These are phyloP conservation scores for Breynia disticha DNA, from an alignment of 441 rosid genomes.

Conservation along the genomic window DNA sequence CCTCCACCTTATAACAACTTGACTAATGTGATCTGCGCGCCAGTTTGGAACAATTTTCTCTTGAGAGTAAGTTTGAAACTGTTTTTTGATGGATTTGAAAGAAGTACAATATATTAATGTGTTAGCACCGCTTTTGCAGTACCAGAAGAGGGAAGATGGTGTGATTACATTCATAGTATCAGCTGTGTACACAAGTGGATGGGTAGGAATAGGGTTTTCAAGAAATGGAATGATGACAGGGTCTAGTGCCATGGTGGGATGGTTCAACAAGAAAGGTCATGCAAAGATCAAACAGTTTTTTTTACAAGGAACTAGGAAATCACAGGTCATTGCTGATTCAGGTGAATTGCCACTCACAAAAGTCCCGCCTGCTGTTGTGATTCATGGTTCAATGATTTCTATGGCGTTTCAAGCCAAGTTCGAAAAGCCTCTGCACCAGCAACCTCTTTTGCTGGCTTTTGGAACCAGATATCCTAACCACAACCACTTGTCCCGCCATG, in stretches of 20 bases:
- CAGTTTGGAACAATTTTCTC: constrained; percentile 69
- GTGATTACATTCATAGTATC: constrained; percentile 62
- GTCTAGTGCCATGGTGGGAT: constrained; percentile 86
- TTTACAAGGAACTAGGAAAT: constrained; percentile 48
- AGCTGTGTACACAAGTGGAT: constrained; percentile 72
- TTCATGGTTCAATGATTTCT: constrained; percentile 67
- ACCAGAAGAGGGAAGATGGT: constrained; percentile 52
- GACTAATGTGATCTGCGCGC: constrained; percentile 52
- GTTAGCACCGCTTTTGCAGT: constrained; percentile 33
- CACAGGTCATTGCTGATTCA: constrained; percentile 57
- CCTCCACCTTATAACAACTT: constrained; percentile 75
- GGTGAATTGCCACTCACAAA: constrained; percentile 69
- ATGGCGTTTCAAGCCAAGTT: constrained; percentile 72
- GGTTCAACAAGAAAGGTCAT: constrained; percentile 71
- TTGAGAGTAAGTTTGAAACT: constrained; percentile 51
- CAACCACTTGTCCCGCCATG: constrained; percentile 47
- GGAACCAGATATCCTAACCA: constrained; percentile 48
- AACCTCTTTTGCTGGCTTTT: constrained; percentile 64
- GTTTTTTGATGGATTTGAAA: background rate
- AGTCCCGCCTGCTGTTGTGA: constrained; percentile 64
- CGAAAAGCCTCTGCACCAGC: constrained; percentile 33
- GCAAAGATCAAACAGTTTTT: constrained; percentile 68
- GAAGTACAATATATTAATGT: background rate
- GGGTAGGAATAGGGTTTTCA: constrained; percentile 93
- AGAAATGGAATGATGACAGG: constrained; percentile 84